A percentile compares a stretch with the other conserved stretches of the same genome.
phyloP scores from a whole-genome alignment of 2,329 filamentous ascomycete species.

The Teratosphaeria pseudoeucalypti region DNA sequence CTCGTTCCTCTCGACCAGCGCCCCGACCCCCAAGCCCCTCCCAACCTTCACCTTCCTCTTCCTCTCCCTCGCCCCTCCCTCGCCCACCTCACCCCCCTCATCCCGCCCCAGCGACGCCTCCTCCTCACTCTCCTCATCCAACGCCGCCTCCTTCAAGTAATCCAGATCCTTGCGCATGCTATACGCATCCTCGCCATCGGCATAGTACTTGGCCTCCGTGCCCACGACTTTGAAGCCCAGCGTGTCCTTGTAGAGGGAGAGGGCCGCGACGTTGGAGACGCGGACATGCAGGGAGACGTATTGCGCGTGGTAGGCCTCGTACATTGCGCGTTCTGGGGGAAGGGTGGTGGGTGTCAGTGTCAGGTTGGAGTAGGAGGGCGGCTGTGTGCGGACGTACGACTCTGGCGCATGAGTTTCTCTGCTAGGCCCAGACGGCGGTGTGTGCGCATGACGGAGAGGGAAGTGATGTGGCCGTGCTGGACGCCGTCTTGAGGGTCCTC shows the following conservation, averaged over 20 bases:
- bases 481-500: conserved; percentile 88
- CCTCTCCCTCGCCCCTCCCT: conserved; percentile 36
- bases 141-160: conserved; percentile 45
- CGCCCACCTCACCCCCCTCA: conserved; percentile 31
- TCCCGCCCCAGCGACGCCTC: conserved; percentile 32
- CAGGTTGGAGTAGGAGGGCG: background rate
- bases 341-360: no score
- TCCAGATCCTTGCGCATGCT: conserved; percentile 82
- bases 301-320: conserved; percentile 79
- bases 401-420: conserved; percentile 95
- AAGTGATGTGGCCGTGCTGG: conserved; percentile 93
- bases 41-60: conserved; percentile 83
- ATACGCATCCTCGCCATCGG: conserved; percentile 92
- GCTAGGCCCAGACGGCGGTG: conserved; percentile 84
- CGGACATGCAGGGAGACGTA: conserved; percentile 96
- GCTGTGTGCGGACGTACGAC: conserved; percentile 50
- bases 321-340: conserved; percentile 76
- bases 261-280: conserved; percentile 81
- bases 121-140: conserved; percentile 33
- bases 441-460: conserved; percentile 89
- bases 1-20: conserved; percentile 50
- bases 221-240: conserved; percentile 82
- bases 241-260: conserved; percentile 86
- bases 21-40: conserved; percentile 63
- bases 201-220: conserved; percentile 84